Percentiles rank a stretch among this genome's conserved stretches.
These are phyloP conservation scores for Luffa acutangula DNA, from an alignment of 306 rosid species.

Conservation along the genomic window DNA sequence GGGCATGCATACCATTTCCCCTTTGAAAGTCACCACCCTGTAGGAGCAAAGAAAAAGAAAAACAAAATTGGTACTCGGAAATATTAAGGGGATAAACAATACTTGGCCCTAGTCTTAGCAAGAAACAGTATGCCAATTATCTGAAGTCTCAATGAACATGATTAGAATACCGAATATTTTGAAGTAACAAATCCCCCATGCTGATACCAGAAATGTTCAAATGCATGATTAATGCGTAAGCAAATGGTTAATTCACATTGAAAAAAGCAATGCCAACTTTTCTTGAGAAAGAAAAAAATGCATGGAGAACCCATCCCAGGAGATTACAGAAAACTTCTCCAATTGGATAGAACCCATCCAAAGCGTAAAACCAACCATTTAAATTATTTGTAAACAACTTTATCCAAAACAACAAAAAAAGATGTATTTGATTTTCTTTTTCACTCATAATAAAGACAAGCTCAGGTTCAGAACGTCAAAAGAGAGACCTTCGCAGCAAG, in stretches of 20 bases:
- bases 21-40: constrained; percentile 97
- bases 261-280: neutral
- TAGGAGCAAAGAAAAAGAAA: constrained; percentile 12
- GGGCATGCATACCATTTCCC: constrained; percentile 77
- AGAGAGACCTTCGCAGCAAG: neutral
- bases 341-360: no score
- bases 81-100: neutral
- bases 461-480: neutral
- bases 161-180: neutral
- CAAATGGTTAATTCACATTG: neutral
- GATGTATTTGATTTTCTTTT: neutral
- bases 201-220: neutral
- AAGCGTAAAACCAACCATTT: neutral
- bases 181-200: neutral
- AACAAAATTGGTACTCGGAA: constrained; percentile 4
- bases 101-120: neutral
- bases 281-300: neutral
- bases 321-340: no score
- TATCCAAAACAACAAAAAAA: neutral
- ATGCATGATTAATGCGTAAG: neutral
- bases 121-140: neutral
- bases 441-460: neutral
- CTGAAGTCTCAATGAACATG: neutral
- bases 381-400: neutral
- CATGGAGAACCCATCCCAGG: no score